Evolutionary conservation across 805 yeast genomes (phyloP).

Genomic region (Yamadazyma kitorensis): DNA sequence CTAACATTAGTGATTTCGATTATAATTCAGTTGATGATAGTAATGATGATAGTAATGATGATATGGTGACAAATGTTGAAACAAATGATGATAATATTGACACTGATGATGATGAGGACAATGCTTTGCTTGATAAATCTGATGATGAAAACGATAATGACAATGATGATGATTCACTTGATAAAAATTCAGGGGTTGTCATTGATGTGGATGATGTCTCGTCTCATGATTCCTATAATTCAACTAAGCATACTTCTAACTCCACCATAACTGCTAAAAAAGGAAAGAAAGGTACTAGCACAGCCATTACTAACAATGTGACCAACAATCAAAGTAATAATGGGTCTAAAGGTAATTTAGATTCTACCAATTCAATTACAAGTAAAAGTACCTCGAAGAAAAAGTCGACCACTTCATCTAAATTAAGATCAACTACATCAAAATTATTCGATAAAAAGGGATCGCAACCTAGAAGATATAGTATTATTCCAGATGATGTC

Average conservation of each 20-base stretch:
- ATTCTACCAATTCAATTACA: constrained; percentile 13
- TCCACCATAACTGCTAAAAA: constrained; percentile 7
- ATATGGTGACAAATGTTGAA: neutral
- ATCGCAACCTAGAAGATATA: constrained; percentile 67
- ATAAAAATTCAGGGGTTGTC: constrained; percentile 20
- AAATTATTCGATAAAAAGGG: constrained; percentile 72
- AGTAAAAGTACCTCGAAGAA: constrained; percentile 23
- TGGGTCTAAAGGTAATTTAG: constrained; percentile 5
- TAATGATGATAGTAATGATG: constrained; percentile 8
- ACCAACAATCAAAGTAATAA: neutral
- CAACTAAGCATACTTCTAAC: constrained; percentile 10
- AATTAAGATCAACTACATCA: constrained; percentile 65
- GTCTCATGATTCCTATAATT: constrained; percentile 12
- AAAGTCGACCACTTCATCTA: constrained; percentile 36
- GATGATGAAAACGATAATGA: constrained; percentile 10
- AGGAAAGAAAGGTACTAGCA: constrained; percentile 2
- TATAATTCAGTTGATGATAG: constrained; percentile 10
- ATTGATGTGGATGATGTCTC: constrained; percentile 18
- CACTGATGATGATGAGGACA: neutral
- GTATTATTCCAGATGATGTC: constrained; percentile 65
- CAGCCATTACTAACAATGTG: constrained; percentile 4
- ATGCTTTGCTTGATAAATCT: constrained; percentile 2
- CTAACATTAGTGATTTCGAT: constrained; percentile 25
- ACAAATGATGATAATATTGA: constrained; percentile 3
- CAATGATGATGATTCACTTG: constrained; percentile 10